These are phyloP conservation scores for Oryza meyeriana DNA, from an alignment of 176 grass and related monocot genomes.

Conservation along the genomic window DNA sequence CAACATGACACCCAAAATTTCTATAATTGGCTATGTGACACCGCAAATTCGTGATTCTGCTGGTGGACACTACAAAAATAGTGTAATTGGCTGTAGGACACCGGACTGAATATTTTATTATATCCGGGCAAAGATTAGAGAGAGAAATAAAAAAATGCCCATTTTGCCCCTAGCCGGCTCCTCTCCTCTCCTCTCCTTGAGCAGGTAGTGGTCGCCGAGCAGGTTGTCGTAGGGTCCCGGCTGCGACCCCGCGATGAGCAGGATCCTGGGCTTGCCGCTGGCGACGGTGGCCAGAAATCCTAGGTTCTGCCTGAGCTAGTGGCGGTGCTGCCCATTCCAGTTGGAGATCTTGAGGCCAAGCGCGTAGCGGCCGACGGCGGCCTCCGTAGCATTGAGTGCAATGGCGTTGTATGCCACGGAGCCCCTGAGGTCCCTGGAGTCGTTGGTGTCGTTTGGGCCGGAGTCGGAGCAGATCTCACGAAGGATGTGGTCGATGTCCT, in stretches of 20 bases:
- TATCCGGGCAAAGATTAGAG: no score
- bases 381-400: conserved; percentile 30
- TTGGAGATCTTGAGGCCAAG: conserved; percentile 70
- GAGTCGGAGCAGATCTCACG: conserved; percentile 84
- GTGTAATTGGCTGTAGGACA: no score
- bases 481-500: conserved; percentile 94
- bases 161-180: no score
- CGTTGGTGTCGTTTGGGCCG: conserved; percentile 45
- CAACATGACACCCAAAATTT: no score
- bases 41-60: no score
- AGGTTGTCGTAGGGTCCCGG: conserved; percentile 84
- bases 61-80: no score
- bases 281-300: conserved; percentile 50
- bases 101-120: no score
- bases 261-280: conserved; percentile 64
- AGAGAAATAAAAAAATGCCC: no score
- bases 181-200: no score
- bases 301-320: conserved; percentile 59
- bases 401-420: conserved; percentile 23
- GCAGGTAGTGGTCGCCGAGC: conserved; percentile 89
- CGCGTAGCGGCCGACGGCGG: conserved; percentile 37
- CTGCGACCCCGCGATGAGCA: conserved; percentile 79
- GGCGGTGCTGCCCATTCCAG: conserved; percentile 65
- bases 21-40: no score
- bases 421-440: neutral